A percentile compares a stretch with the other conserved stretches of the same genome.
These are phyloP conservation scores for Gossypium arboreum DNA, from an alignment of 345 rosid genomes.

Conservation along the genomic window DNA sequence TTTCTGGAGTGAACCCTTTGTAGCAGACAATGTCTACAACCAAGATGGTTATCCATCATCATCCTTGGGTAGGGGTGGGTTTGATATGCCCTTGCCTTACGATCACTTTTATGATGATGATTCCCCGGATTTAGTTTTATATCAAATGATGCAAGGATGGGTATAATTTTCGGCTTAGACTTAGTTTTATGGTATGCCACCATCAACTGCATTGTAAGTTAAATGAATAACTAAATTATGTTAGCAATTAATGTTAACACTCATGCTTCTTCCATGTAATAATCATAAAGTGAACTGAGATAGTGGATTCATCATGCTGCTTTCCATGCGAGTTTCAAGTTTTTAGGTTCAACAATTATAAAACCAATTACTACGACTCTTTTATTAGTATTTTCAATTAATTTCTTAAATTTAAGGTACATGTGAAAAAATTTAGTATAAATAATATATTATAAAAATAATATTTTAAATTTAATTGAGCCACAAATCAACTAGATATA, in stretches of 20 bases:
- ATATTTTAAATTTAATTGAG: no score
- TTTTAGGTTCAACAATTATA: no score
- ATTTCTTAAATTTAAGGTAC: no score
- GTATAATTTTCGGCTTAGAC: background rate
- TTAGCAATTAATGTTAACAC: background rate
- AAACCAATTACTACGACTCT: no score
- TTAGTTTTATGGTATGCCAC: background rate
- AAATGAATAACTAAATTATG: background rate
- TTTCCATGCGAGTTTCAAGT: no score
- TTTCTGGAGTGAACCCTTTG: conserved; percentile 38
- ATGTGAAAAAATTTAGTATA: no score
- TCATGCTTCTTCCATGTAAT: background rate
- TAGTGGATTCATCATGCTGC: no score
- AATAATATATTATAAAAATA: no score
- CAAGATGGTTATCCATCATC: background rate
- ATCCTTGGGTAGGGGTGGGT: background rate
- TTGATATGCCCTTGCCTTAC: background rate
- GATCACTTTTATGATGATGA: background rate
- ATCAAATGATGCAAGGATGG: conserved; percentile 12
- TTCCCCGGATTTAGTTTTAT: conserved; percentile 7
- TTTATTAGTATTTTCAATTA: no score
- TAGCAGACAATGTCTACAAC: conserved; percentile 14
- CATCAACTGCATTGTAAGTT: background rate
- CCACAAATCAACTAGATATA: no score
- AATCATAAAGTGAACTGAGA: no score